Evolutionary conservation across 805 yeast species (phyloP), one percentile per base, ranked within the genome.

Genomic region (Clavispora vitiphila): DNA sequence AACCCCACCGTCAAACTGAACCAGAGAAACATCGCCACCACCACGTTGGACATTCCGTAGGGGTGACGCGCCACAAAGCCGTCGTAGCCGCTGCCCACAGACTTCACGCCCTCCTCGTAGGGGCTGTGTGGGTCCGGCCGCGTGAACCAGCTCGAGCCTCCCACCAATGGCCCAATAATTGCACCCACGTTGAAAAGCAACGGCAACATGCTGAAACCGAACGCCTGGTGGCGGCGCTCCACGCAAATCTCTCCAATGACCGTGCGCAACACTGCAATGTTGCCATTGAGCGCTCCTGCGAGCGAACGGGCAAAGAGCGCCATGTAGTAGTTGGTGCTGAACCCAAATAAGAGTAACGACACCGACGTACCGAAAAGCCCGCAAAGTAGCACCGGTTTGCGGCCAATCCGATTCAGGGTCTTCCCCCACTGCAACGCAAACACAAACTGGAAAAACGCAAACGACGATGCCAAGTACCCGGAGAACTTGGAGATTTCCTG

Each of bases 231-330:
- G 26, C 67, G 64, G 39, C 77, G 65, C 42, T 80, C 76, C 5
- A 61, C 58, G 4, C 83, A 81, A 12, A 78, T 58, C 53, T 81
- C 87, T 3, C 85, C 86, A 35, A 81, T 65, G 37, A 71, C 60
- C 0, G 86, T 81, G 55, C 86, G 62, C 24, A 81, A 54, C n/a
- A 81, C 84, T 1, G 81, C 80, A 8, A 79, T 76, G 54, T 81
- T 81, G 6, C 86, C 87, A 53, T 80, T 81, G 32, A 80, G 58
- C 2, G 74, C 59, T 0, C 87, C 87, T 62, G 76, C 72, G 34
- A 72, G 47, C 16, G 73, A 64, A 51, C 86, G 64, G 8, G 85
- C 77, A 11, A 63, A 51, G 3, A 81, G 49, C 0, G 85, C 85
- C 60, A 68, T 64, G 50, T 68, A 71, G 51, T 69, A 77, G 53